Base-by-base conservation (phyloP, 805 yeast species). In the Myxozyma udenii region DNA sequence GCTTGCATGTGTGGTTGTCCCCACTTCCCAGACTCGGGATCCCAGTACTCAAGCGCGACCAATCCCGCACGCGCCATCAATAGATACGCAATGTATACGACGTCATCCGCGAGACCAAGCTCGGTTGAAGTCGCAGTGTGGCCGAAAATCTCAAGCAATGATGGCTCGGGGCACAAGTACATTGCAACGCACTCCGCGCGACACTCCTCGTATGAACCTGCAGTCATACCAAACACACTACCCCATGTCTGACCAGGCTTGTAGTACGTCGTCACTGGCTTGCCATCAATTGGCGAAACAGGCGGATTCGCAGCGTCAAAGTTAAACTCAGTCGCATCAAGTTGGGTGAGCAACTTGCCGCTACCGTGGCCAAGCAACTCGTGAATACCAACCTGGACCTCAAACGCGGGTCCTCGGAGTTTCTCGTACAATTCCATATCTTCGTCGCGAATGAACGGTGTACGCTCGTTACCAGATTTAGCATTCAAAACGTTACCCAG, bases 1-100 rank as follows among this genome's bases (percentile, higher is more conserved):
- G 95, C 96, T 71, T 87, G 95, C 88, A 87, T 87, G 67, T 88
- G 96, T 12, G 96, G 83, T 71, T 88, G 96, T 26, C 96, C 96
- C 95, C 96, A 88, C 70, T 87, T 87, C 42, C 74, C 72, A 25
- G 87, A 77, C 41, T 70, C 69, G 36, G 95, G 95, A 68, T 88
- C 95, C 88, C 95, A 88, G 66, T 77, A 86, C 68, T 88, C 95
- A 64, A 88, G 75, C 5, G 86, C 91, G 32, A 85, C 64, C 44
- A 88, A 72, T 52, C 96, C 96, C 4, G 95, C 95, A 61, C 95
- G 77, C 23, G 88, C 85, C 96, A 88, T 88, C 58, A 79, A 81
- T 58, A 87, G 71, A 60, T 82, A 85, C 14, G 90, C 86, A 38
- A 85, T 75, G 62, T 77, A 79, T 40, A 80, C 74, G 4, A 55